These are phyloP conservation scores for Aspergillus biplanus DNA, from an alignment of 495 filamentous ascomycete genomes.

Conservation along the genomic window DNA sequence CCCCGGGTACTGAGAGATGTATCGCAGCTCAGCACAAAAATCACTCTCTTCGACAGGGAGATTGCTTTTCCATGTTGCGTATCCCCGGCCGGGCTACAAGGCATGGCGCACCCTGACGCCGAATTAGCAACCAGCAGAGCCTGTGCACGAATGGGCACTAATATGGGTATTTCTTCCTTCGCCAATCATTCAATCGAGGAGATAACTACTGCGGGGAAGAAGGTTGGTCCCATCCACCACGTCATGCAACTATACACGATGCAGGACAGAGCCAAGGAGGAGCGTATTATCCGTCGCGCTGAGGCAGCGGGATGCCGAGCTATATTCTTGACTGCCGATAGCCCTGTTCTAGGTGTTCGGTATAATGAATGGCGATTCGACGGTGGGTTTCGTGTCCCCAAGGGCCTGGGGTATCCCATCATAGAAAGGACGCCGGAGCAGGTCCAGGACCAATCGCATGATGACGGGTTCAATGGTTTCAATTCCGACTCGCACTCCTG, in stretches of 20 bases:
- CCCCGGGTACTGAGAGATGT: constrained; percentile 57
- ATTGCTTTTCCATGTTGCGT: constrained; percentile 44
- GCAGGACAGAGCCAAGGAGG: not conserved
- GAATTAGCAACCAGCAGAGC: constrained; percentile 65
- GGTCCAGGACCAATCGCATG: constrained; percentile 59
- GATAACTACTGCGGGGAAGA: constrained; percentile 53
- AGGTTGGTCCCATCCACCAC: constrained; percentile 36
- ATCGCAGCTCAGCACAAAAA: constrained; percentile 46
- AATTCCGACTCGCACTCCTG: constrained; percentile 70
- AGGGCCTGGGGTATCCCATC: constrained; percentile 40
- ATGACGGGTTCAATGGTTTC: constrained; percentile 57
- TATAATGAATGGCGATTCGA: constrained; percentile 46
- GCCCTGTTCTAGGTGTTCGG: constrained; percentile 69
- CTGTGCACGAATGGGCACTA: constrained; percentile 50
- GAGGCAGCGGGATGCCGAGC: constrained; percentile 56
- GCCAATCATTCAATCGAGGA: constrained; percentile 51
- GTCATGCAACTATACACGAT: constrained; percentile 62
- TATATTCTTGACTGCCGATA: constrained; percentile 82
- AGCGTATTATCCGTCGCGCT: constrained; percentile 40
- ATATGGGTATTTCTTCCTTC: constrained; percentile 58
- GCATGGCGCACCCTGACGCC: constrained; percentile 66
- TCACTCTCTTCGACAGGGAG: constrained; percentile 42
- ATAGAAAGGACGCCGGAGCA: constrained; percentile 67
- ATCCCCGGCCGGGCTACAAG: constrained; percentile 68
- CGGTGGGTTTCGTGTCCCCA: constrained; percentile 35